Conservation (phyloP, 805 yeast genomes). For the Saccharomyces eubayanus region DNA sequence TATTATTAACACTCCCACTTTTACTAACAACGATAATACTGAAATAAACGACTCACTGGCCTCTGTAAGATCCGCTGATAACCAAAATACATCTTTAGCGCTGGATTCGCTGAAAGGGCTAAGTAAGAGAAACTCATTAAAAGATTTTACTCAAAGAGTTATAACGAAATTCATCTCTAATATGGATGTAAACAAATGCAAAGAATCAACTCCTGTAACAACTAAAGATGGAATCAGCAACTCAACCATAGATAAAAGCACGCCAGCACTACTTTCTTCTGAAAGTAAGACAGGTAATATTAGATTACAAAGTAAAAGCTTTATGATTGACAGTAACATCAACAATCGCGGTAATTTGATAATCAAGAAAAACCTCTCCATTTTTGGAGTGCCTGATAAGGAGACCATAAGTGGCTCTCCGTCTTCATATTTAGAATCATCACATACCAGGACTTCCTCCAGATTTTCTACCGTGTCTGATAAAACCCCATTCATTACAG, state of each 20-base stretch:
- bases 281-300: background rate
- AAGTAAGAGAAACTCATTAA: conserved; percentile 15
- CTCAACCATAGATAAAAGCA: background rate
- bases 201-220: background rate
- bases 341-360: conserved; percentile 1
- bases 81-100: conserved; percentile 17
- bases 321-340: background rate
- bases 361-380: conserved; percentile 8
- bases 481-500: background rate
- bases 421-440: background rate
- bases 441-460: background rate
- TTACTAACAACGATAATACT: conserved; percentile 1
- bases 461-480: background rate
- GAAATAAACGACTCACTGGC: background rate
- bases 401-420: background rate
- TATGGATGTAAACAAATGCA: conserved; percentile 5
- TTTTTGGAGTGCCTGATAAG: conserved; percentile 1
- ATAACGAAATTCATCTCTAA: conserved; percentile 17
- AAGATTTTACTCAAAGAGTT: conserved; percentile 20
- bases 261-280: background rate
- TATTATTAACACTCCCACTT: background rate
- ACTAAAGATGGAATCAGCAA: background rate
- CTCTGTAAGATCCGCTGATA: conserved; percentile 2
- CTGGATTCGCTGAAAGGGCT: conserved; percentile 22
- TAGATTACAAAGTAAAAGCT: background rate